These are phyloP conservation scores for Pyricularia sp. DNA, from an alignment of 2,329 filamentous ascomycete genomes.

Conservation along the genomic window DNA sequence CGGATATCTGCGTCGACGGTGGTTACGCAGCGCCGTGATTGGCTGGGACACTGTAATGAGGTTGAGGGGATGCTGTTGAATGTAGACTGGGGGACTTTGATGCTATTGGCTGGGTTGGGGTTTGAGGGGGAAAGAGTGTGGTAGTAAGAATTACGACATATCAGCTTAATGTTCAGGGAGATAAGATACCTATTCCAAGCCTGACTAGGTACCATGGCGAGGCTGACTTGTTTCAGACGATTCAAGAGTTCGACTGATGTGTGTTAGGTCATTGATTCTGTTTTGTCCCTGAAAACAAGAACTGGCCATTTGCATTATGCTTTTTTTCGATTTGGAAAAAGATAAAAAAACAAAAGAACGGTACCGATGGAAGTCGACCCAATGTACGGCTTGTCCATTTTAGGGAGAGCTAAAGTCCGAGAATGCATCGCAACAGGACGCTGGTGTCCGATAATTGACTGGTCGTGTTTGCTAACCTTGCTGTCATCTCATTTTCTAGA, in stretches of 20 bases:
- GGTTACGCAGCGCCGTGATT: constrained; percentile 51
- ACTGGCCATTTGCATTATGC: background rate
- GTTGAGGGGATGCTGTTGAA: background rate
- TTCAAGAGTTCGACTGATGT: background rate
- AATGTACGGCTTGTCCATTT: background rate
- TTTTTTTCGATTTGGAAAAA: background rate
- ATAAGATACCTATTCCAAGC: no score
- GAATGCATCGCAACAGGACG: background rate
- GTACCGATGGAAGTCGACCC: background rate
- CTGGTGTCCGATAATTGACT: background rate
- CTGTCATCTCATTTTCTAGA: background rate
- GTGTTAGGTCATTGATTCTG: background rate
- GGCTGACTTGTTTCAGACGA: background rate
- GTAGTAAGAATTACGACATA: background rate
- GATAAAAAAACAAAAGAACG: background rate
- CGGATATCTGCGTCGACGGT: constrained; percentile 67
- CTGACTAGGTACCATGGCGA: background rate
- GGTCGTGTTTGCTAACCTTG: background rate
- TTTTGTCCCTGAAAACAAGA: background rate
- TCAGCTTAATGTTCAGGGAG: background rate
- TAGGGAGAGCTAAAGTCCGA: background rate
- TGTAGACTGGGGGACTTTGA: background rate
- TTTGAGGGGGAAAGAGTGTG: background rate
- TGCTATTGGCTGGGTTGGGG: background rate
- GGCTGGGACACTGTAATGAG: background rate